Base-by-base conservation (phyloP, 129 eudicot genomes). In the Flaveria bidentis region DNA sequence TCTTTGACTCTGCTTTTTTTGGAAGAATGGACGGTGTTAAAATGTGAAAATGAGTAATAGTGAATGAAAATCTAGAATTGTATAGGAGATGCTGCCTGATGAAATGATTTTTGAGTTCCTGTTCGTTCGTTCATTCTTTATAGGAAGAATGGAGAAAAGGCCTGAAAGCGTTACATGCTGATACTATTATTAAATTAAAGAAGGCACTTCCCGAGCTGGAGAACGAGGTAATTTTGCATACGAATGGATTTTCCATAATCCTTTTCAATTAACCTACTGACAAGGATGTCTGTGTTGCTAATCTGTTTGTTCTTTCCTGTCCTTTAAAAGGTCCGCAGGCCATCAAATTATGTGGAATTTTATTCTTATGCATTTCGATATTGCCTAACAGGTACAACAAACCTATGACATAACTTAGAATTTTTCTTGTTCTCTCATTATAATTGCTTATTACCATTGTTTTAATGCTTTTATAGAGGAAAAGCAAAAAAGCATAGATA, bases 91-190 rank as follows among this genome's bases (percentile, higher is more conserved):
- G 28, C 57, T 13, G 5, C 74, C 58, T 71, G 76, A 16, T 71
- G 76, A 52, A 66, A 57, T 73, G 25, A 42, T 33, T 44, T 44
- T 5, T 3, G 67, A 76, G 55, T 55, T 55, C 20, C 20, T 41
- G 71, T 44, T 74, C 22, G 17, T 75, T 26, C 17, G 0, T 36
- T 73, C 58, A 69, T 81, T 57, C 7, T 80, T 41, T 30, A 73
- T 66, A 94, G 99, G 97, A 94, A 67, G 99, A 94, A 81, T 94
- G 99, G 99, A 87, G 99, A 57, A 85, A 80, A 81, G 97, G 96
- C 33, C 94, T 94, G 70, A 91, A 89, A 85, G 95, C 94, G 8
- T 66, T 94, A 83, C 85, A 87, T 83, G 97, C 86, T 75, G 99
- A 94, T 80, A 91, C 96, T 36, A 66, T 91, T 50, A 10, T 61